Evolutionary conservation across 1,284 basidiomycete genomes (phyloP), one percentile per base, ranked within the genome.

Genomic region (Ustilago lituana): DNA sequence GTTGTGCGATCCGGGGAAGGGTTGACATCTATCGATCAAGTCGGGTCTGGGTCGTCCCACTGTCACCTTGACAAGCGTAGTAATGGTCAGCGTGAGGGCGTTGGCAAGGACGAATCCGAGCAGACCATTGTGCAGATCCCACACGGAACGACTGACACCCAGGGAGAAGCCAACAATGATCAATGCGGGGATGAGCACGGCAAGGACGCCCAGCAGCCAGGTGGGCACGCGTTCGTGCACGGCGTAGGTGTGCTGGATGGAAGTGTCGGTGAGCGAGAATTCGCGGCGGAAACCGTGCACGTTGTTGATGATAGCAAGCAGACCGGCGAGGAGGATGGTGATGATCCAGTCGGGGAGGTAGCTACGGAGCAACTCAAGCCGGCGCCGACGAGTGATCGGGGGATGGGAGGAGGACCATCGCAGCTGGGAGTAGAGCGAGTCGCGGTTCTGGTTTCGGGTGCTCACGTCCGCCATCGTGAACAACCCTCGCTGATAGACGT

Each of bases 41-140:
- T 83, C 83, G 0, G 84, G 84, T 1, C 95, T 86, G 0, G 95
- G 94, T 26, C 95, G 87, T 29, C 95, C 95, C 19, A 95, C 93
- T 1, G 82, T 82, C 20, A 85, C 82, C 84, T 98, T 98, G 64
- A 88, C 86, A 55, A 94, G 85, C 78, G 95, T 90, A 0, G 94
- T 96, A 38, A 94, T 84, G 27, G 89, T 85, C 11, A 91, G 91
- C 1, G 93, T 90, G 40, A 94, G 84, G 5, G 89, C 85, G 40
- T 92, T 85, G 12, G 88, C 86, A 35, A 94, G 86, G 22, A 91
- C 84, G 65, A 93, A 84, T 38, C 92, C 93, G 11, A 94, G 86
- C 22, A 89, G 85, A 47, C 90, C 87, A 74, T 88, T 90, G 82
- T 98, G 94, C 31, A 91, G 85, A 76, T 97, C 94, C 92, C 93